Base-by-base conservation (phyloP, 495 filamentous ascomycete species). In the Aspergillus egyptiacus region DNA sequence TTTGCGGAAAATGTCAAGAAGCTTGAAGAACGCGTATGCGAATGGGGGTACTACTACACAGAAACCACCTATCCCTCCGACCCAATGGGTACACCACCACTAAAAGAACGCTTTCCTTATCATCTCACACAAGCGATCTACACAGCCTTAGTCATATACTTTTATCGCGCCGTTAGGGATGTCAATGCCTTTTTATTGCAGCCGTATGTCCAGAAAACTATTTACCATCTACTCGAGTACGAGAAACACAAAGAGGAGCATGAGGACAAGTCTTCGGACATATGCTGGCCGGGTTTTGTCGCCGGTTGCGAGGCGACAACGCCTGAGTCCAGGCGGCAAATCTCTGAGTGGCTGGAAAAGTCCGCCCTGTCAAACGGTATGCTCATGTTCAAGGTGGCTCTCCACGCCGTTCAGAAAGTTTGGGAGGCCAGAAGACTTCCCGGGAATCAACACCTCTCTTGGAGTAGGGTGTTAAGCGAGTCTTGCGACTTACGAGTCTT, bases 311-410 rank as follows among this genome's bases (percentile, higher is more conserved):
- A 56, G 38, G 53, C 48, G 2, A 38, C 44, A 1, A 22, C 42
- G 15, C 35, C 48, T 10, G 24, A 48, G 13, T 37, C 27, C 25
- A 51, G 48, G 32, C 46, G 33, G 38, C 33, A 56, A 28, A 46
- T 48, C 24, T 13, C 48, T 11, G 31, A 44, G 4, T 51, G 53
- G 43, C 36, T 56, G 11, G 36, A 51, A 8, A 40, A 35, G 11
- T 51, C 53, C 10, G 44, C 33, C 10, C 22, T 24, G 9, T 43
- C 48, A 2, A 48, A 23, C 27, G 53, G 53, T 7, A 51, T 51
- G 25, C 53, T 37, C 35, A 56, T 56, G 48, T 56, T 48, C 35
- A 44, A 11, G 22, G 53, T 56, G n/a, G 53, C 48, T 22, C 48
- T 47, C 11, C 25, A 51, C 35, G 53, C 53, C 9, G 13, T 51